These are phyloP conservation scores for Penicillium decumbens DNA, from an alignment of 2,329 filamentous ascomycete genomes.

Conservation along the genomic window DNA sequence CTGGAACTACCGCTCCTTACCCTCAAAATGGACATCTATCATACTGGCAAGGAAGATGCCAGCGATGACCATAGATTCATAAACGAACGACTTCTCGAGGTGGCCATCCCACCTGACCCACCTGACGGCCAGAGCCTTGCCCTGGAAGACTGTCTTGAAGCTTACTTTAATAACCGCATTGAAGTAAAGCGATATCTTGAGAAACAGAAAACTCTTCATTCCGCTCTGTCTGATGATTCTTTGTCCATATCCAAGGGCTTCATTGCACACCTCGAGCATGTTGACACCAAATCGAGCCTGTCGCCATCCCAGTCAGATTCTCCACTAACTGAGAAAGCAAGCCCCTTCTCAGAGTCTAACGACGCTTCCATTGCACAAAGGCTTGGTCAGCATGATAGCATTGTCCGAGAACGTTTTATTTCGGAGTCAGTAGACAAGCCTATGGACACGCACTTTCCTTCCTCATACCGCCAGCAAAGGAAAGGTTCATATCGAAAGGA, in stretches of 20 bases:
- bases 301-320: constrained; percentile 29
- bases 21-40: constrained; percentile 90
- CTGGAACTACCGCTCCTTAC: constrained; percentile 82
- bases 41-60: constrained; percentile 76
- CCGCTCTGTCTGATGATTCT: constrained; percentile 36
- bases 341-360: constrained; percentile 23
- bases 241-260: constrained; percentile 33
- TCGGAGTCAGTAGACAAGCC: constrained; percentile 43
- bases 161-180: constrained; percentile 91
- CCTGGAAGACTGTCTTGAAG: constrained; percentile 85
- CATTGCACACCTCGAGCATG: constrained; percentile 43
- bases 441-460: constrained; percentile 30
- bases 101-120: constrained; percentile 76
- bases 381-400: constrained; percentile 36
- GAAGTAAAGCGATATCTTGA: constrained; percentile 76
- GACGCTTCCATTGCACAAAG: constrained; percentile 23
- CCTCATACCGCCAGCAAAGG: constrained; percentile 24
- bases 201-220: constrained; percentile 55
- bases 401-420: constrained; percentile 44
- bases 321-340: constrained; percentile 19
- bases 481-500: constrained; percentile 61
- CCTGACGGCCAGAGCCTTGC: constrained; percentile 64
- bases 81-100: constrained; percentile 82
- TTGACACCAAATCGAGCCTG: constrained; percentile 36
- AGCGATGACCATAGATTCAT: constrained; percentile 91